These are phyloP conservation scores for Coffea eugenioides DNA, from an alignment of 257 asterid genomes.

Conservation along the genomic window DNA sequence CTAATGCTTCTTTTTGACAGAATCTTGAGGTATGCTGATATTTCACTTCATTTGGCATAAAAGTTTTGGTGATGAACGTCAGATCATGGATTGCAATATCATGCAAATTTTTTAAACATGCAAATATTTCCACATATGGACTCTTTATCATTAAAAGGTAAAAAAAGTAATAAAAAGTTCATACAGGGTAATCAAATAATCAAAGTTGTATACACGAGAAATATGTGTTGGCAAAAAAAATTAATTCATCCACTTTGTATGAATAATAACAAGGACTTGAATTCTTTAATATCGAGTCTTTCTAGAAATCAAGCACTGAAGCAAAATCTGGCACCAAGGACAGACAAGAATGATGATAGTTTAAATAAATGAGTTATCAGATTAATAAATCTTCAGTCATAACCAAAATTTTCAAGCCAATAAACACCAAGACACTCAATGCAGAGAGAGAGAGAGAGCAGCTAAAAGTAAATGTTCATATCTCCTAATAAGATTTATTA, in stretches of 20 bases:
- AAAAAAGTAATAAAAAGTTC: background rate
- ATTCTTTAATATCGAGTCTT: background rate
- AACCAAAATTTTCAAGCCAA: background rate
- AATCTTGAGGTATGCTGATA: background rate
- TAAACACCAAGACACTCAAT: background rate
- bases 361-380: background rate
- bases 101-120: background rate
- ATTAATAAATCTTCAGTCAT: background rate
- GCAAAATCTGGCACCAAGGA: background rate
- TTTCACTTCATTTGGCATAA: background rate
- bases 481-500: no score
- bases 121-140: background rate
- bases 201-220: background rate
- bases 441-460: no score
- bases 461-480: no score
- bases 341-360: background rate
- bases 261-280: background rate
- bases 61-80: background rate
- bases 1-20: background rate
- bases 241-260: background rate
- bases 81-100: background rate
- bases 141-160: background rate
- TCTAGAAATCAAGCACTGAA: background rate
- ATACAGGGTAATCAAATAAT: background rate
- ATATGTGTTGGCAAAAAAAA: background rate